Evolutionary conservation across 768 basidiomycete species (phyloP), one percentile per base, ranked within the genome.

Genomic region (Pleurotus tuoliensis): DNA sequence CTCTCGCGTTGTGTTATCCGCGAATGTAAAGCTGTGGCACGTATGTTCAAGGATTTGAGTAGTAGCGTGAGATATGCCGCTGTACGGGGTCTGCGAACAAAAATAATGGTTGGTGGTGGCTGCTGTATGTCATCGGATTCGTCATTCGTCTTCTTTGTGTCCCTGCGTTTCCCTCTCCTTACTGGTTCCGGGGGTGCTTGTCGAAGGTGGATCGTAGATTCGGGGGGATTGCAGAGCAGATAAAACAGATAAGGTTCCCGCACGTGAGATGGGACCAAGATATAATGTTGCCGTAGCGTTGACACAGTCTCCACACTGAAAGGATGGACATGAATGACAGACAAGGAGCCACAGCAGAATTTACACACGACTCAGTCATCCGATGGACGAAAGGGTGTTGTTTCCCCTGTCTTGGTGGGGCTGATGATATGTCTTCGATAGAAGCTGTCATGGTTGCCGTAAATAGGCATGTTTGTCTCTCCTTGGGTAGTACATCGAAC

Each of bases 51-150:
- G 15, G 85, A 82, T 63, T 92, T 87, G 57, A 98, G 76, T 34
- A 98, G 70, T 30, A 78, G 69, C 7, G 92, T 90, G 57, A 99
- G 77, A 69, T 96, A 97, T 15, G 95, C 95, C 0, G 88, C 94
- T 0, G 94, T 95, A 55, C 87, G 84, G 38, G 95, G 82, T 58
- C 86, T 87, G 16, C 81, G 82, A 70, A 85, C 94, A 71, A 98
- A 99, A 60, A 99, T 93, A 62, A 99, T 98, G 18, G 95, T 98
- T 1, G 94, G 92, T 15, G 97, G 97, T 2, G 95, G 92, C 60
- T 90, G 87, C 40, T 80, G 77, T 34, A 83, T 77, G 20, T 81
- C 79, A 4, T 79, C 78, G 11, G 81, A 78, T 16, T 79, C 78
- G 44, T 75, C 74, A 57, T 62, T 61, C 57, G 71, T 56, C 62